Conservation (phyloP, 2,329 filamentous ascomycete genomes). For the Hymenoscyphus albidus region DNA sequence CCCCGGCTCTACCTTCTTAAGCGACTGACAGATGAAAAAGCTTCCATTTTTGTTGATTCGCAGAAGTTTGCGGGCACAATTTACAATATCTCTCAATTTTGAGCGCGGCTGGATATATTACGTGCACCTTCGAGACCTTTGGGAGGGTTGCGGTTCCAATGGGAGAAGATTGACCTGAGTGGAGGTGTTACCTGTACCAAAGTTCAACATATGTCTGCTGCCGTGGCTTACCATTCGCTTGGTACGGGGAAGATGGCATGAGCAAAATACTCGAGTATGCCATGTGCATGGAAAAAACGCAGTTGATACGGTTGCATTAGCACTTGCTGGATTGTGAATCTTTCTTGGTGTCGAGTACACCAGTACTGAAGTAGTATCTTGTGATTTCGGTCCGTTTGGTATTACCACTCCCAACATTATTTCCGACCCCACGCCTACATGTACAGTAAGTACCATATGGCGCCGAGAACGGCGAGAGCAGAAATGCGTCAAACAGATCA, state of each 20-base stretch:
- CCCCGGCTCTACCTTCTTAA: neutral
- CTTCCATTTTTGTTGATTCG: neutral
- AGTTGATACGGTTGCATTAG: neutral
- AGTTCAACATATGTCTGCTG: neutral
- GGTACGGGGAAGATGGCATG: neutral
- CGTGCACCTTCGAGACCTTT: neutral
- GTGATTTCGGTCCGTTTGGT: slow-evolving; percentile 1
- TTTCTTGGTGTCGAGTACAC: neutral
- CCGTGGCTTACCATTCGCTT: neutral
- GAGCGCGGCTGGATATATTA: neutral
- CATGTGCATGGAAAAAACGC: neutral
- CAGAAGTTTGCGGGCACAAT: neutral
- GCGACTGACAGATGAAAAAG: neutral
- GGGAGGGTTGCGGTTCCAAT: neutral
- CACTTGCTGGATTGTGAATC: neutral
- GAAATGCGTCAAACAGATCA: neutral
- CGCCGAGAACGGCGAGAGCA: neutral
- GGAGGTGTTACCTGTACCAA: neutral
- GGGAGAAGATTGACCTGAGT: neutral
- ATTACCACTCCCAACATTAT: neutral
- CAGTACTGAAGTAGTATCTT: neutral
- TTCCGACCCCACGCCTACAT: neutral
- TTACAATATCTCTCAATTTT: neutral
- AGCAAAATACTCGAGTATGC: neutral
- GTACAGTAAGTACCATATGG: neutral